Evolutionary conservation across 2,329 filamentous ascomycete genomes (phyloP).

Genomic region (Rhinocladiella mackenziei): DNA sequence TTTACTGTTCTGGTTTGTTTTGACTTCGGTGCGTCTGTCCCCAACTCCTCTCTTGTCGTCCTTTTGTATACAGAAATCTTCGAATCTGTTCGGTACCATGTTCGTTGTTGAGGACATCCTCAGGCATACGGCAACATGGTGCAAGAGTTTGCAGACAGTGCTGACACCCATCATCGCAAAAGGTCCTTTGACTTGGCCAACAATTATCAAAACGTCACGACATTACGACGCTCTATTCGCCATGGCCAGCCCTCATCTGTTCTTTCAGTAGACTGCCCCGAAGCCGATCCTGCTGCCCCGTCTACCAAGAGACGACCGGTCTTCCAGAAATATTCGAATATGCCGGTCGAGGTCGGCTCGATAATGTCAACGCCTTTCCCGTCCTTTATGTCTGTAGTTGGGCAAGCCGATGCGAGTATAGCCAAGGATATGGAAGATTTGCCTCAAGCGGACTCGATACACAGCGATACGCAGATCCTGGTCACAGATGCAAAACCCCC

Average conservation of each 20-base stretch:
- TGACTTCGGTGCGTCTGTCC: conserved; percentile 18
- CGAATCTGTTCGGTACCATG: conserved; percentile 8
- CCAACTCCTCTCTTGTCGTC: conserved; percentile 10
- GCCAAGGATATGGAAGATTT: conserved; percentile 23
- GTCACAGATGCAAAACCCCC: conserved; percentile 19
- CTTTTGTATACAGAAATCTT: neutral
- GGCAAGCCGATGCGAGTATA: conserved; percentile 15
- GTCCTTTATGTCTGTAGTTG: conserved; percentile 30
- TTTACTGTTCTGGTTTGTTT: conserved; percentile 22
- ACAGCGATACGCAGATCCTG: conserved; percentile 20
- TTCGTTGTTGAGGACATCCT: conserved; percentile 4
- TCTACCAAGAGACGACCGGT: conserved; percentile 24
- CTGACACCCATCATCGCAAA: conserved; percentile 29
- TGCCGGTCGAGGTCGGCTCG: conserved; percentile 27
- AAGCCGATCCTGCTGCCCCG: conserved; percentile 10
- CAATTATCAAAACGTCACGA: conserved; percentile 14
- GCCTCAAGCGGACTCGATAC: conserved; percentile 14
- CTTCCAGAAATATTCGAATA: conserved; percentile 20
- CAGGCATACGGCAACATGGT: conserved; percentile 14
- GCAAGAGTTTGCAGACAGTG: conserved; percentile 14
- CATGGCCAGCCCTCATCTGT: conserved; percentile 16
- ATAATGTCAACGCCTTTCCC: conserved; percentile 29
- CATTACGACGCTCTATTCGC: conserved; percentile 11
- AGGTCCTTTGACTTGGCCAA: conserved; percentile 27
- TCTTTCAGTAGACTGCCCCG: conserved; percentile 13